Base-by-base conservation (phyloP, 176 grass and related monocot species). In the Oryza nivara region DNA sequence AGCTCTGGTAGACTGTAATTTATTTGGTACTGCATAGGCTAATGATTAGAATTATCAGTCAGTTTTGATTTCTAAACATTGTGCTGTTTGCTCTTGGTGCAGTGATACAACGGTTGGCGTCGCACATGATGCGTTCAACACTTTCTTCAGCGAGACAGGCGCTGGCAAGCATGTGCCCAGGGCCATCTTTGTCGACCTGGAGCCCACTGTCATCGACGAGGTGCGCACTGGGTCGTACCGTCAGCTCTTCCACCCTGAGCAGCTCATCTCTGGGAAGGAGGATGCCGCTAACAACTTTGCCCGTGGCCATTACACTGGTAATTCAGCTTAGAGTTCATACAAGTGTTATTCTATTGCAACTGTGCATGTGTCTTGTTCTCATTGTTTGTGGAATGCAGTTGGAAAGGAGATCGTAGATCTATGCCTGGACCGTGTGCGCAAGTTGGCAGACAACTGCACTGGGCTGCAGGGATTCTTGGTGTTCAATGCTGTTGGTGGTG, bases 281-380 rank as follows among this genome's bases (percentile, higher is more conserved):
- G 95, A 97, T 75, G 95, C 95, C 0, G 95, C 95, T 11, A 97
- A 97, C 82, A 97, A 97, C 91, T 97, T 97, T 65, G 95, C 95
- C 36, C 88, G 92, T 49, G 95, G 95, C 4, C 95, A 97, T 80
- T 97, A 97, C 89, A 97, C 95, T 25, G 91, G 91, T 95, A 95
- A 66, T 16, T 71, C 36, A 64, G 13, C 69, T 74, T 56, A 1
- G 11, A 22, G 32, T 71, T 82, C 3, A 1, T 61, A 12, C 14
- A 15, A 40, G 25, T 47, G 7, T 58, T 65, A 11, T 45, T 10
- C 67, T 67, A 49, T 47, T 75, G 11, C 6, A 2, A 13, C 52
- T 63, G 14, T 6, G 5, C 23, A 65, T 73, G 17, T 25, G 9
- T 43, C 67, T 0, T 4, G 22, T 85, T 87, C 66, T 84, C 38